Conservation (phyloP, 495 filamentous ascomycete genomes). For the Penicillium crystallinum region DNA sequence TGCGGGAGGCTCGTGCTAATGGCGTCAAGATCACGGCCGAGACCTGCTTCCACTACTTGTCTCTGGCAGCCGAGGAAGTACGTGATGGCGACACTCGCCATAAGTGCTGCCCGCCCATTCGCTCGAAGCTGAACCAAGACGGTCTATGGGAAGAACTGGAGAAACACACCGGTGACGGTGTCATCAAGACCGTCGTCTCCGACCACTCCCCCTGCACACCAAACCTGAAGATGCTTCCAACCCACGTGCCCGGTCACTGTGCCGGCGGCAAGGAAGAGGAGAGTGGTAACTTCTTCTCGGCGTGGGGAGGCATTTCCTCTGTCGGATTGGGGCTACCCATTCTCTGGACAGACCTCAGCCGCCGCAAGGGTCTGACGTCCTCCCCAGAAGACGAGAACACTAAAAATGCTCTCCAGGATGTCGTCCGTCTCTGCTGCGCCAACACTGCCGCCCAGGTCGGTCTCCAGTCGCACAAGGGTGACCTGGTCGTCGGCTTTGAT, state of each 20-base stretch:
- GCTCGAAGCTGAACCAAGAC: slow-evolving; percentile 76
- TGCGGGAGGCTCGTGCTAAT: slow-evolving; percentile 68
- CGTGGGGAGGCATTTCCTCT: slow-evolving; percentile 93
- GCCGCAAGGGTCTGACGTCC: slow-evolving; percentile 42
- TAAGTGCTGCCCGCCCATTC: slow-evolving; percentile 97
- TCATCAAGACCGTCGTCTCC: slow-evolving; percentile 91
- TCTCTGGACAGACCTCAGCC: slow-evolving; percentile 75
- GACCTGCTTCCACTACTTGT: slow-evolving; percentile 97
- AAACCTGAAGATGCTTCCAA: slow-evolving; percentile 81
- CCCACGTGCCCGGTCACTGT: slow-evolving; percentile 48
- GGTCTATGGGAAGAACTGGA: slow-evolving; percentile 80
- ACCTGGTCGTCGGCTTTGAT: slow-evolving; percentile 77
- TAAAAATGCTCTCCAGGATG: slow-evolving; percentile 57
- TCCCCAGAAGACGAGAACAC: slow-evolving; percentile 37
- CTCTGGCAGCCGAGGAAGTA: slow-evolving; percentile 82
- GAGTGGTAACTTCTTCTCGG: slow-evolving; percentile 79
- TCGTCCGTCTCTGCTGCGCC: slow-evolving; percentile 76
- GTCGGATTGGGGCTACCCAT: slow-evolving; percentile 91
- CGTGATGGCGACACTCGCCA: slow-evolving; percentile 87
- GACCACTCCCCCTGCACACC: slow-evolving; percentile 97
- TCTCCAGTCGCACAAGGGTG: slow-evolving; percentile 75
- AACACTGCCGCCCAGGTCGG: slow-evolving; percentile 93
- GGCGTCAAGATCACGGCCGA: slow-evolving; percentile 93
- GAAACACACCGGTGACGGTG: slow-evolving; percentile 56
- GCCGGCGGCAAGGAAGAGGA: slow-evolving; percentile 27